Percentiles rank a stretch among this genome's conserved stretches.
phyloP scores from a whole-genome alignment of 2,329 filamentous ascomycete genomes.

The Scleromitrula shiraiana region DNA sequence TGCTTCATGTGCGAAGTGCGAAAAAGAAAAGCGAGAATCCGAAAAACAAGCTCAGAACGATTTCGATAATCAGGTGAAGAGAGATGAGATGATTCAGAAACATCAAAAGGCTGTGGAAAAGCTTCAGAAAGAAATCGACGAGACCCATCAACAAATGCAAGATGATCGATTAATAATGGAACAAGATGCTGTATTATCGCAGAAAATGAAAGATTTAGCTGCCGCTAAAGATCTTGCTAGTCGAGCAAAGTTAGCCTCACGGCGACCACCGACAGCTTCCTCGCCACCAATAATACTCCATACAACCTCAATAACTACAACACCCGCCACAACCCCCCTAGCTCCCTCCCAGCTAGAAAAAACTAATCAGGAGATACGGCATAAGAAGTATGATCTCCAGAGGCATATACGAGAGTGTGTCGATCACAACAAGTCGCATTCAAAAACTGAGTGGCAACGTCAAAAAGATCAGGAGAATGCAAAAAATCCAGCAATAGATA shows the following conservation, averaged over 20 bases:
- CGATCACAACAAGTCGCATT: conserved; percentile 19
- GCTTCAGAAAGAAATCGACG: conserved; percentile 21
- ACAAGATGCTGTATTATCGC: conserved; percentile 36
- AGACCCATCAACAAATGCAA: conserved; percentile 31
- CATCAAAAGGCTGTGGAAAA: conserved; percentile 18
- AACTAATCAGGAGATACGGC: conserved; percentile 5
- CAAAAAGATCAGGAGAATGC: conserved; percentile 48
- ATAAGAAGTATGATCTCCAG: too few relatives aligned
- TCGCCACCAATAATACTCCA: too few relatives aligned
- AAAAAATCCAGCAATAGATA: conserved; percentile 47
- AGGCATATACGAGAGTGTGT: neutral
- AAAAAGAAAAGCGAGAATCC: conserved; percentile 38
- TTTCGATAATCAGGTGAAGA: conserved; percentile 15
- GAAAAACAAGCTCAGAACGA: conserved; percentile 33
- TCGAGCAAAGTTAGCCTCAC: conserved; percentile 11
- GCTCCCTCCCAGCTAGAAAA: too few relatives aligned
- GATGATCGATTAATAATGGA: conserved; percentile 38
- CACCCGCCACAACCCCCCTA: too few relatives aligned
- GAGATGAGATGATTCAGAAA: conserved; percentile 14
- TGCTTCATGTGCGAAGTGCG: conserved; percentile 42
- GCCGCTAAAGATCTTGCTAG: conserved; percentile 31
- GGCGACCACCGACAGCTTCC: neutral
- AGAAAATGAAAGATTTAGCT: conserved; percentile 40
- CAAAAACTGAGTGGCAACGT: conserved; percentile 50
- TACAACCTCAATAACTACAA: too few relatives aligned